Percentiles rank a stretch among this genome's conserved stretches.
Conservation (phyloP, 768 basidiomycete genomes). For the Tephrocybe rancida region DNA sequence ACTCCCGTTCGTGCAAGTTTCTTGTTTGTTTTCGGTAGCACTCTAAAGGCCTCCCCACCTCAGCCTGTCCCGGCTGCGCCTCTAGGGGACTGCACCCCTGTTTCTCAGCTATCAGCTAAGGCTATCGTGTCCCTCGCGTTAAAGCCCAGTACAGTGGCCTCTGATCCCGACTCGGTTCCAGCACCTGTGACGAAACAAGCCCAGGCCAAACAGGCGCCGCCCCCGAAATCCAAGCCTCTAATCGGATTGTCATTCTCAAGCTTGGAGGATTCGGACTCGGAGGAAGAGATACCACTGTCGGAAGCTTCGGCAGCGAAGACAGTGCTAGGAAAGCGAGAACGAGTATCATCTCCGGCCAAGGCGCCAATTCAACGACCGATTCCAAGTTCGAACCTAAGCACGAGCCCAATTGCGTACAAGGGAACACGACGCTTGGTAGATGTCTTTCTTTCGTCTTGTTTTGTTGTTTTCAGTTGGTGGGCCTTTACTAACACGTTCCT, state of each 20-base stretch:
- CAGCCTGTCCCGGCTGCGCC: too few relatives aligned
- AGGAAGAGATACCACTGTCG: conserved; percentile 20
- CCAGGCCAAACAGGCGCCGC: background rate
- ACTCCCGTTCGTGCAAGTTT: background rate
- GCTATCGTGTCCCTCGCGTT: too few relatives aligned
- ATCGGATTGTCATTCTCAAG: conserved; percentile 8
- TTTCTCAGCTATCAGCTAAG: too few relatives aligned
- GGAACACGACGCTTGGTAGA: conserved; percentile 14
- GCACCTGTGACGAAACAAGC: background rate
- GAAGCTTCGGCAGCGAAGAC: conserved; percentile 5
- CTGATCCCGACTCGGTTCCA: background rate
- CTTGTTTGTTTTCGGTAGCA: background rate
- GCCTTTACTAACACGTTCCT: background rate
- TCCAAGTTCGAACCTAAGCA: background rate
- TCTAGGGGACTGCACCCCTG: too few relatives aligned
- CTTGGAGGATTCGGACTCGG: conserved; percentile 13
- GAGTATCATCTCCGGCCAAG: conserved; percentile 9
- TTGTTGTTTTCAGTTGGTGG: background rate
- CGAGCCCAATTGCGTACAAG: background rate
- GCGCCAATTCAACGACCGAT: background rate
- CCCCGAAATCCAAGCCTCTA: background rate
- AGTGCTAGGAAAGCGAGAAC: conserved; percentile 16
- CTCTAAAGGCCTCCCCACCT: background rate
- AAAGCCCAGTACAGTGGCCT: background rate
- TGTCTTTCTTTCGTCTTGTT: background rate